phyloP scores from a whole-genome alignment of 2,329 filamentous ascomycete species.

The Seiridium cupressi region DNA sequence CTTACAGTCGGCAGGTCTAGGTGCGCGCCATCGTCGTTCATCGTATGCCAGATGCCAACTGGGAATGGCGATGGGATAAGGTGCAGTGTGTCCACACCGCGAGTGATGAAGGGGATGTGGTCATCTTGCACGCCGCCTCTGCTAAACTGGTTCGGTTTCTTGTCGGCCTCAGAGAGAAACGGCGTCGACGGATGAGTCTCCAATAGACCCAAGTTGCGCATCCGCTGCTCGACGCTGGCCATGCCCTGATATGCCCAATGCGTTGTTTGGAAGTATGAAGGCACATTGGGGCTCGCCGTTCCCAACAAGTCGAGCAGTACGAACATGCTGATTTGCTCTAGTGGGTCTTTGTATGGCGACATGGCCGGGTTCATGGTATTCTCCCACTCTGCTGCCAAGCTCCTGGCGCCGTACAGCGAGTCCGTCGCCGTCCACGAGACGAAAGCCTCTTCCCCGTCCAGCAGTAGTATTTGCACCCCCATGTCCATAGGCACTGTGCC shows the following conservation, averaged over 20 bases:
- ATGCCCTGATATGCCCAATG: constrained; percentile 79
- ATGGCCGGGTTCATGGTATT: constrained; percentile 60
- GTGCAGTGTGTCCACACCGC: constrained; percentile 75
- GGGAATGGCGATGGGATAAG: constrained; percentile 74
- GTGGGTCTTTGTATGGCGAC: constrained; percentile 65
- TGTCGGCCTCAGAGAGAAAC: constrained; percentile 59
- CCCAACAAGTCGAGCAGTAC: constrained; percentile 75
- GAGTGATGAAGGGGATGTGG: constrained; percentile 72
- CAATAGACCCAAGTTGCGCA: constrained; percentile 58
- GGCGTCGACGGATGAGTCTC: constrained; percentile 29
- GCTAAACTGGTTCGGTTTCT: constrained; percentile 34
- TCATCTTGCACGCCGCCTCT: constrained; percentile 61
- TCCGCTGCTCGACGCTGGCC: constrained; percentile 61
- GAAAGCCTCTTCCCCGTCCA: constrained; percentile 86
- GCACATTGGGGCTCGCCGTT: constrained; percentile 55
- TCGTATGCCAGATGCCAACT: constrained; percentile 64
- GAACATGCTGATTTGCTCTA: constrained; percentile 74
- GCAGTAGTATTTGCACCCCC: constrained; percentile 75
- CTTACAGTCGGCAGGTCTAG: constrained; percentile 69
- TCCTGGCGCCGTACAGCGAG: constrained; percentile 75
- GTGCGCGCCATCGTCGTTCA: constrained; percentile 70
- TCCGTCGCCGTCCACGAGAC: constrained; percentile 68
- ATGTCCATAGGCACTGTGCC: constrained; percentile 61
- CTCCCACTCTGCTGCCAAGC: constrained; percentile 74
- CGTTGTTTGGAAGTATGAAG: constrained; percentile 73